Percentiles rank a stretch among this genome's conserved stretches.
phyloP scores from a whole-genome alignment of 2,329 filamentous ascomycete genomes.

The Neonectria ditissima region DNA sequence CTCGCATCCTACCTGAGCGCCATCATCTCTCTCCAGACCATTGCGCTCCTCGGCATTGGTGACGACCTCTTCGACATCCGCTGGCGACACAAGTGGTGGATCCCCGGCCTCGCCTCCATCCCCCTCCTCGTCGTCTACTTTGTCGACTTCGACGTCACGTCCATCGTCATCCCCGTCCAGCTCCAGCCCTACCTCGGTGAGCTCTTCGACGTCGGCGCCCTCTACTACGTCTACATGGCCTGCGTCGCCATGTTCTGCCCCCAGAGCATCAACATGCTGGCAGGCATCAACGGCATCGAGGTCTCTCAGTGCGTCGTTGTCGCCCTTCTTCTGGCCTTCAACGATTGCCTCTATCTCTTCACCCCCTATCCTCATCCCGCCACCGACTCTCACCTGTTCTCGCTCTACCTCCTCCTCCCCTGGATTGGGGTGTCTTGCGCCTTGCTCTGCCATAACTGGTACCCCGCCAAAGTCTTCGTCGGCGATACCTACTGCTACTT shows the following conservation, averaged over 20 bases:
- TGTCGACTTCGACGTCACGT: slow-evolving; percentile 97
- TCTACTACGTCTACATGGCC: slow-evolving; percentile 98
- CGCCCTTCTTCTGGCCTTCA: slow-evolving; percentile 83
- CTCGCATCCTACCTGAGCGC: slow-evolving; percentile 95
- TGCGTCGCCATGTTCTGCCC: slow-evolving; percentile 96
- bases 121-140: slow-evolving; percentile 97
- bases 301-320: slow-evolving; percentile 94
- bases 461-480: slow-evolving; percentile 93
- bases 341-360: slow-evolving; percentile 89
- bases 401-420: slow-evolving; percentile 91
- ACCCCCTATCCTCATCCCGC: slow-evolving; percentile 90
- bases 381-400: slow-evolving; percentile 95
- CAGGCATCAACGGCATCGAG: slow-evolving; percentile 98
- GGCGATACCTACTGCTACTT: slow-evolving; percentile 99
- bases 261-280: slow-evolving; percentile 99
- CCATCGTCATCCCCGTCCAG: slow-evolving; percentile 89
- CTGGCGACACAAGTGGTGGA: slow-evolving; percentile 99
- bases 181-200: slow-evolving; percentile 87
- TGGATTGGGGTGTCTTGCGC: slow-evolving; percentile 94
- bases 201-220: slow-evolving; percentile 81
- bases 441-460: slow-evolving; percentile 93
- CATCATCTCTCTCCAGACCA: slow-evolving; percentile 90
- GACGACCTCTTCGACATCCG: slow-evolving; percentile 98
- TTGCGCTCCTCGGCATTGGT: slow-evolving; percentile 90
- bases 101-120: slow-evolving; percentile 92